A percentile compares a stretch with the other conserved stretches of the same genome.
phyloP scores from a whole-genome alignment of 257 asterid genomes.

The Plantago elongata region DNA sequence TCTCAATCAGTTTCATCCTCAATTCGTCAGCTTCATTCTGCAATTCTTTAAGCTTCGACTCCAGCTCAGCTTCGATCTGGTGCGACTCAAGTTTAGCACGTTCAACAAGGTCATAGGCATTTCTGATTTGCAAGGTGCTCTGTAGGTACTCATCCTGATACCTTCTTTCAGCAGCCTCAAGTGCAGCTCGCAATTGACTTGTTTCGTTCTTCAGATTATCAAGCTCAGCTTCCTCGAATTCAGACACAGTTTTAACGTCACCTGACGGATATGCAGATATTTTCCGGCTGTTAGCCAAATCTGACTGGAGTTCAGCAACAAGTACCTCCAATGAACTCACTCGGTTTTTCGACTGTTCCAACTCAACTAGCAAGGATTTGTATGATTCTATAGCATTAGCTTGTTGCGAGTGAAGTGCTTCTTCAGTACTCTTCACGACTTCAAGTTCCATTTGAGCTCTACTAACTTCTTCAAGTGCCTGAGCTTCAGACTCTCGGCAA shows the following conservation, averaged over 20 bases:
- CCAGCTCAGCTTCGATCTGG: slow-evolving; percentile 51
- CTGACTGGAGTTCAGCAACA: slow-evolving; percentile 41
- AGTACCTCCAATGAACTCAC: slow-evolving; percentile 50
- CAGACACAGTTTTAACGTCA: slow-evolving; percentile 12
- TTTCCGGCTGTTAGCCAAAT: slow-evolving; percentile 21
- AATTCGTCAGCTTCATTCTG: slow-evolving; percentile 44
- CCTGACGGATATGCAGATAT: slow-evolving; percentile 16
- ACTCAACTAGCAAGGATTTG: slow-evolving; percentile 44
- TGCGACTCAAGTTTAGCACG: slow-evolving; percentile 38
- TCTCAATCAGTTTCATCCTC: slow-evolving; percentile 32
- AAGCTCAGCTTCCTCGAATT: slow-evolving; percentile 30
- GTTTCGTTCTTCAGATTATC: slow-evolving; percentile 37
- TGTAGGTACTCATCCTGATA: slow-evolving; percentile 53
- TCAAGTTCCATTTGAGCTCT: slow-evolving; percentile 55
- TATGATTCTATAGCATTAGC: slow-evolving; percentile 37
- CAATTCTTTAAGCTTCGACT: slow-evolving; percentile 38
- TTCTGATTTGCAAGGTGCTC: slow-evolving; percentile 57
- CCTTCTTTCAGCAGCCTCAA: slow-evolving; percentile 67
- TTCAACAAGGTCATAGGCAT: slow-evolving; percentile 62
- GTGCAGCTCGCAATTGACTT: slow-evolving; percentile 41
- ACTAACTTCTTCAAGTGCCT: slow-evolving; percentile 50
- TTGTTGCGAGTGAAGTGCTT: slow-evolving; percentile 40
- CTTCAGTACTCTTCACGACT: slow-evolving; percentile 46
- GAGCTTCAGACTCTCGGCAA: slow-evolving; percentile 57
- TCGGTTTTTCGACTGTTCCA: slow-evolving; percentile 52